Base-by-base conservation (phyloP, 139 green algal species). In the Marvania coccoides region DNA sequence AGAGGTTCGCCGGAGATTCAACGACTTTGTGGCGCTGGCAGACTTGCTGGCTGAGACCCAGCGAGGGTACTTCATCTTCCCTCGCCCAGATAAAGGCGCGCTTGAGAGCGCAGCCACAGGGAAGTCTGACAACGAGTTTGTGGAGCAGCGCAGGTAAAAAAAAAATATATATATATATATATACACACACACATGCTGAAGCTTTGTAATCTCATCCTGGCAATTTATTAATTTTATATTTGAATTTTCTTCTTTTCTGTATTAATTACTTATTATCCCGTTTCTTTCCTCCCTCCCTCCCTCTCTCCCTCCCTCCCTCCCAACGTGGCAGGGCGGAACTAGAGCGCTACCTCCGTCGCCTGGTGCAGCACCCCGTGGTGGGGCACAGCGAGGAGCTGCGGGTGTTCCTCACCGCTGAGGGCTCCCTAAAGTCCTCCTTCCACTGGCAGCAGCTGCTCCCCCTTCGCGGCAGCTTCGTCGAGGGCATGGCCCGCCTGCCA, bases 61-160 rank as follows among this genome's bases (percentile, higher is more conserved):
- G 61, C 71, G 83, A 3, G 92, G 92, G 33, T 95, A 86, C 74
- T 94, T 98, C 68, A 79, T 97, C 6, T 92, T 92, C 28, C 88
- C 87, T 1, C 71, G 95, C 47, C 92, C 92, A 12, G 85, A 95
- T 58, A 98, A 96, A 78, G 87, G 81, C 67, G 80, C 84, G 28
- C 72, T 96, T 26, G 86, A 96, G 37, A 70, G 74, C 3, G 55
- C 75, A 83, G 67, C 81, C 45, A 70, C 6, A 15, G 60, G 28
- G 34, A 59, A 74, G 57, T 42, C 72, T 34, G 68, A 78, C 38
- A 51, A 45, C 31, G 78, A 85, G 3, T 98, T 98, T 73, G 70
- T 98, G 37, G 85, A 96, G 72, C n/a, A n/a, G n/a, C n/a, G n/a
- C n/a, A n/a, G n/a, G n/a, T n/a, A n/a, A n/a, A n/a, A n/a, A n/a